A percentile compares a stretch with the other conserved stretches of the same genome.
Conservation (phyloP, 2,329 filamentous ascomycete genomes). For the Arthrinium phaeospermum region DNA sequence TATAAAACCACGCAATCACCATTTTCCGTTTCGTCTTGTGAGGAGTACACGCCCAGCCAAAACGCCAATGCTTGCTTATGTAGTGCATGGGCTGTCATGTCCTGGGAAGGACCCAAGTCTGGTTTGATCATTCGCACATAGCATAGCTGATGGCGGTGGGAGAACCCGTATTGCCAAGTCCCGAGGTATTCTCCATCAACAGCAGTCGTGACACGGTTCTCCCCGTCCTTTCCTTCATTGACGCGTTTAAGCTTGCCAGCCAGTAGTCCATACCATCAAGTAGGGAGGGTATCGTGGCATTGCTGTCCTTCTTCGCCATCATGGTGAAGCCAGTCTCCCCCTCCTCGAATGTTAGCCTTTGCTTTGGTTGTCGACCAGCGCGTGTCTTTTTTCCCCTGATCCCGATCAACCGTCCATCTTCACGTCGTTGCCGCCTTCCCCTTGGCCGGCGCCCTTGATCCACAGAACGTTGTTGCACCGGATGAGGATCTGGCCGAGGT, state of each 20-base stretch:
- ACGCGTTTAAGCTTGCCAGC: neutral
- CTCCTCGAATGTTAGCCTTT: neutral
- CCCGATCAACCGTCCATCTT: constrained; percentile 59
- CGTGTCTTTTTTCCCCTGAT: neutral
- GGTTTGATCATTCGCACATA: neutral
- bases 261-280: neutral
- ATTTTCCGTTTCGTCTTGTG: neutral
- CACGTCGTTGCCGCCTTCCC: constrained; percentile 57
- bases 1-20: constrained; percentile 4
- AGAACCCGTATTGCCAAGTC: neutral
- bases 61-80: neutral
- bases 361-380: neutral
- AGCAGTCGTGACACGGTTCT: too few relatives aligned
- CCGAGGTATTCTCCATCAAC: neutral
- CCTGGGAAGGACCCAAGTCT: neutral
- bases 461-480: constrained; percentile 99
- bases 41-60: constrained; percentile 3
- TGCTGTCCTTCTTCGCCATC: neutral
- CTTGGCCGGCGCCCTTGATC: constrained; percentile 69
- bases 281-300: neutral
- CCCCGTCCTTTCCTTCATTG: neutral
- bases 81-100: neutral
- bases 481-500: constrained; percentile 89
- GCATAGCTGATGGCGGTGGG: neutral
- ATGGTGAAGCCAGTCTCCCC: neutral